phyloP scores from a whole-genome alignment of 2,329 filamentous ascomycete genomes.

The Venturia aucupariae region DNA sequence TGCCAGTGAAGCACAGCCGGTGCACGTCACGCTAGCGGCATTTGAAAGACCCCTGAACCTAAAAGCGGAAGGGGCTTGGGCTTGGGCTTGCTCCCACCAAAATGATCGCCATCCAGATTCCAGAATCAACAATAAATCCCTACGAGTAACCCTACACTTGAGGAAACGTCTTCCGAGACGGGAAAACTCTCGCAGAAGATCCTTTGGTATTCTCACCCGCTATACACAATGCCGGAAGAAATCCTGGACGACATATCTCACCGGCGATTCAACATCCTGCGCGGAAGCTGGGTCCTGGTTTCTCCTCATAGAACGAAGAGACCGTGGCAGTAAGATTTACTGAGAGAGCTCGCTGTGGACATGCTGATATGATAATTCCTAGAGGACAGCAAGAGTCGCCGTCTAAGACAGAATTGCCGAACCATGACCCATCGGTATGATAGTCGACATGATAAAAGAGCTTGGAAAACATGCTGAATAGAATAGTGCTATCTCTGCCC shows the following conservation, averaged over 20 bases:
- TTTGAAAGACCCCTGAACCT: neutral
- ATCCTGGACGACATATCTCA: conserved; percentile 91
- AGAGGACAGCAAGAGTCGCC: conserved; percentile 41
- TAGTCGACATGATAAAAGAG: conserved; percentile 5
- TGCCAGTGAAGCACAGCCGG: too few species aligned
- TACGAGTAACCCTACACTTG: neutral
- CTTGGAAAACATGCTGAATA: conserved; percentile 12
- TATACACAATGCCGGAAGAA: conserved; percentile 24
- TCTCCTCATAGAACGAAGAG: conserved; percentile 94
- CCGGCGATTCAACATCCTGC: conserved; percentile 83
- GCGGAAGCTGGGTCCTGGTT: conserved; percentile 85
- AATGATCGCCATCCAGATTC: neutral
- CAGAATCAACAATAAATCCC: neutral
- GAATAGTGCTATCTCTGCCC: conserved; percentile 85
- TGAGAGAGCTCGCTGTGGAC: neutral
- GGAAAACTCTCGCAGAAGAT: neutral
- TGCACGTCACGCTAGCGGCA: neutral
- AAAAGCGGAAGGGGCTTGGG: neutral
- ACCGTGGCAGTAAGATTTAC: conserved; percentile 73
- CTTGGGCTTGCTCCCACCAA: neutral
- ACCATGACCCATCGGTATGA: conserved; percentile 59
- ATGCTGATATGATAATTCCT: conserved; percentile 8
- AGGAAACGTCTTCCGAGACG: neutral
- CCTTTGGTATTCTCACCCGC: too few species aligned
- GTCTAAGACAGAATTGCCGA: conserved; percentile 47